phyloP scores from a whole-genome alignment of 2,329 filamentous ascomycete genomes.

The Diaporthe citrichinensis region DNA sequence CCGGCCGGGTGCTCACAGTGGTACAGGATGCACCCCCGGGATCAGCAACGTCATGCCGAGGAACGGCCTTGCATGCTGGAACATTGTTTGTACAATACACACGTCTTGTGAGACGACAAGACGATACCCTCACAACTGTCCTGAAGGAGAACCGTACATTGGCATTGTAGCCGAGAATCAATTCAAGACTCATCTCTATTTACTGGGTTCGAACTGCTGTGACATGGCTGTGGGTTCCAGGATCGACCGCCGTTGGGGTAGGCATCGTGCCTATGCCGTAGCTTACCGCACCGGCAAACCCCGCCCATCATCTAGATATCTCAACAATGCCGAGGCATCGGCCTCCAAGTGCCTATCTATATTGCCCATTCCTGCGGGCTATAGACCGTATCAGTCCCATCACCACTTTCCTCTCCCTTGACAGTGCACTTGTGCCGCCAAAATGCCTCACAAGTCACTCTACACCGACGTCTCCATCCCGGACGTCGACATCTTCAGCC shows the following conservation, averaged over 20 bases:
- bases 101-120: background rate
- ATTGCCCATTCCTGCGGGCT: background rate
- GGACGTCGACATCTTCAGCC: conserved; percentile 81
- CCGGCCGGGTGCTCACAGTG: background rate
- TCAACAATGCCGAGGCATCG: conserved; percentile 8
- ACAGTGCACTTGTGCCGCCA: conserved; percentile 38
- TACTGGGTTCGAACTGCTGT: background rate
- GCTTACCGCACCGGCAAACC: conserved; percentile 24
- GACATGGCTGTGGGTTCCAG: background rate
- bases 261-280: conserved; percentile 20
- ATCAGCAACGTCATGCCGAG: conserved; percentile 18
- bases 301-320: background rate
- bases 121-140: background rate
- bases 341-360: background rate
- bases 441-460: conserved; percentile 79
- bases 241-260: conserved; percentile 7
- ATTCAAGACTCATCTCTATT: no score
- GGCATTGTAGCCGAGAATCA: background rate
- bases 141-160: background rate
- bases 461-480: conserved; percentile 79
- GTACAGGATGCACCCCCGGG: background rate
- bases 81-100: background rate
- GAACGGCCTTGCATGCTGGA: background rate
- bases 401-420: background rate
- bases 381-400: background rate